phyloP scores from a whole-genome alignment of 2,329 filamentous ascomycete genomes.

The Cladophialophora exuberans region DNA sequence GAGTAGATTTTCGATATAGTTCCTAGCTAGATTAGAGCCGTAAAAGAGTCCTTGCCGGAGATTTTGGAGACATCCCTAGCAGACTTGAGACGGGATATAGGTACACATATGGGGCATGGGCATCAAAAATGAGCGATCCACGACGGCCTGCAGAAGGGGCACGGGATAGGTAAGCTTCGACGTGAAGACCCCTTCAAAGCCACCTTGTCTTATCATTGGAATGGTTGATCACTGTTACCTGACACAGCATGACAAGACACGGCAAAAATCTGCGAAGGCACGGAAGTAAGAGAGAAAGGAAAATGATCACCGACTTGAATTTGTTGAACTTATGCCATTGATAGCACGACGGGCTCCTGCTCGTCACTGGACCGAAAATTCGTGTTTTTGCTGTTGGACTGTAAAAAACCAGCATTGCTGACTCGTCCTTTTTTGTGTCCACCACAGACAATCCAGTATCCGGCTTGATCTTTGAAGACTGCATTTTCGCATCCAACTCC shows the following conservation, averaged over 20 bases:
- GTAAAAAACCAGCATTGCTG: conserved; percentile 23
- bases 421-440: conserved; percentile 15
- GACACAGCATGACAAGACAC: conserved; percentile 6
- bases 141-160: no score
- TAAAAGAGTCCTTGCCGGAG: no score
- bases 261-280: no score
- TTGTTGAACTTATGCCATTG: conserved; percentile 23
- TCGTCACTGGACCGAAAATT: conserved; percentile 13
- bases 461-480: not conserved
- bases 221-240: conserved; percentile 2
- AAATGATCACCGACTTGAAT: conserved; percentile 1
- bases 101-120: no score
- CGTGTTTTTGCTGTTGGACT: conserved; percentile 20
- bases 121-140: no score
- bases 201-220: not conserved
- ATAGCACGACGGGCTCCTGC: conserved; percentile 19
- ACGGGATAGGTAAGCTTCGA: no score
- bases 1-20: no score
- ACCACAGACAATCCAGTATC: conserved; percentile 1
- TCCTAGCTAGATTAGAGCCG: no score
- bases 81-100: no score
- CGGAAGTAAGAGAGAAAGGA: conserved; percentile 4
- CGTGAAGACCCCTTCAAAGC: no score
- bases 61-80: no score
- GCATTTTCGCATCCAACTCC: conserved; percentile 14